Base-by-base conservation (phyloP, 352 stramenopile species). In the Halophytophthora batemanensis region DNA sequence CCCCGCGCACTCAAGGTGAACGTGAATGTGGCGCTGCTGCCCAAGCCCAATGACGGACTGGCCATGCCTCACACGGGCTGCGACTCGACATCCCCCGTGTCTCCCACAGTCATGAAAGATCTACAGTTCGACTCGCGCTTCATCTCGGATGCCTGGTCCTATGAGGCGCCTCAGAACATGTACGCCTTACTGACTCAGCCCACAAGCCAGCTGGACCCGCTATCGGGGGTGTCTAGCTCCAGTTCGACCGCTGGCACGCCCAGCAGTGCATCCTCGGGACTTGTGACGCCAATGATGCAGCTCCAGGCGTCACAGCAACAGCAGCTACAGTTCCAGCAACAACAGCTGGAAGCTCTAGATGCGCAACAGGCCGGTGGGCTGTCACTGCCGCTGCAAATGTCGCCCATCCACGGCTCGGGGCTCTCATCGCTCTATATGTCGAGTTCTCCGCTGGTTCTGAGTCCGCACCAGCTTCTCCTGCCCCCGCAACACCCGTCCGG, bases 111-210 rank as follows among this genome's bases (percentile, higher is more conserved):
- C 29, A 56, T 64, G 45, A 79, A 74, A 38, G 68, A 79, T n/a
- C 34, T 79, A 31, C 61, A 64, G 34, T 81, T 81, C 34, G 70
- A 81, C 45, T 62, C 73, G 6, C 57, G 73, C 10, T 76, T 75
- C 33, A 66, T 81, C 10, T 61, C 66, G 3, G 70, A 81, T 13
- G 57, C 61, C 38, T 84, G 68, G 56, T 61, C 56, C 3, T 74
- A 71, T 37, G 74, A 85, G 36, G 69, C 68, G 11, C 71, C 74
- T 12, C 74, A 78, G 42, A 77, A 71, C 38, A 77, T 85, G 51
- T 85, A 80, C 59, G 71, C 66, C 17, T 45, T 82, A 43, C 47
- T 78, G 44, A 63, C 56, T 19, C 63, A 74, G 52, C 29, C 66
- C 23, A 47, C 53, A 22, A 28, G 52, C 22, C 58, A 68, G 21